Percentiles rank a stretch among this genome's conserved stretches.
Conservation (phyloP, 305 asterid species). For the Coffea humblotiana region DNA sequence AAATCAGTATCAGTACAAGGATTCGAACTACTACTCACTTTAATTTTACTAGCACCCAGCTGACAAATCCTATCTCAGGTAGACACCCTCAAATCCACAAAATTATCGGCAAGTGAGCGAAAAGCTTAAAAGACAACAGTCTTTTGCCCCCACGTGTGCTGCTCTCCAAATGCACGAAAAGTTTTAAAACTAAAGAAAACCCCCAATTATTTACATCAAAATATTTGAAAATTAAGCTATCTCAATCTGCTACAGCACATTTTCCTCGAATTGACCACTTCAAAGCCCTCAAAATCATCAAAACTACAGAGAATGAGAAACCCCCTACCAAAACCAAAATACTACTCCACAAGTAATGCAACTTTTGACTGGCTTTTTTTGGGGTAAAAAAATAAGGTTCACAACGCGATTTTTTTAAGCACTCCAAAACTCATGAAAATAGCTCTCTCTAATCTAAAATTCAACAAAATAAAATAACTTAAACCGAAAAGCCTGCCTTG, state of each 20-base stretch:
- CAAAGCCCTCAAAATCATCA: slow-evolving; percentile 22
- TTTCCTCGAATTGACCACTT: slow-evolving; percentile 7
- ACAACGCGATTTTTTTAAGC: slow-evolving; percentile 20
- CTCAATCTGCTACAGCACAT: too few species aligned
- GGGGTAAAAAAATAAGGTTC: not conserved
- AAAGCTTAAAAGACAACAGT: not conserved
- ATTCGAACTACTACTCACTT: slow-evolving; percentile 5
- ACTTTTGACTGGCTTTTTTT: slow-evolving; percentile 1
- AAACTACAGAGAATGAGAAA: slow-evolving; percentile 28
- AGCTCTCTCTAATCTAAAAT: slow-evolving; percentile 6
- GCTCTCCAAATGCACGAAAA: slow-evolving; percentile 7
- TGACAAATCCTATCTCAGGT: not conserved
- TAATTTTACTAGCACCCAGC: not conserved
- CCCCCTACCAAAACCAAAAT: slow-evolving; percentile 32
- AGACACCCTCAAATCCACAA: slow-evolving; percentile 3
- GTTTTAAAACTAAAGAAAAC: not conserved
- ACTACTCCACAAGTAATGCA: not conserved
- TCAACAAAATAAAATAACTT: slow-evolving; percentile 4
- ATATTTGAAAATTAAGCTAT: slow-evolving; percentile 7
- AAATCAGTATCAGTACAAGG: not conserved
- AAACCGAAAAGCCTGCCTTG: not conserved
- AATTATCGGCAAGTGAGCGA: not conserved
- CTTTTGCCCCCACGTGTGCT: not conserved
- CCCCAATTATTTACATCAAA: not conserved
- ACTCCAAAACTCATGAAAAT: slow-evolving; percentile 14